Base-by-base conservation (phyloP, 768 basidiomycete species). In the Boletus subparvulus region DNA sequence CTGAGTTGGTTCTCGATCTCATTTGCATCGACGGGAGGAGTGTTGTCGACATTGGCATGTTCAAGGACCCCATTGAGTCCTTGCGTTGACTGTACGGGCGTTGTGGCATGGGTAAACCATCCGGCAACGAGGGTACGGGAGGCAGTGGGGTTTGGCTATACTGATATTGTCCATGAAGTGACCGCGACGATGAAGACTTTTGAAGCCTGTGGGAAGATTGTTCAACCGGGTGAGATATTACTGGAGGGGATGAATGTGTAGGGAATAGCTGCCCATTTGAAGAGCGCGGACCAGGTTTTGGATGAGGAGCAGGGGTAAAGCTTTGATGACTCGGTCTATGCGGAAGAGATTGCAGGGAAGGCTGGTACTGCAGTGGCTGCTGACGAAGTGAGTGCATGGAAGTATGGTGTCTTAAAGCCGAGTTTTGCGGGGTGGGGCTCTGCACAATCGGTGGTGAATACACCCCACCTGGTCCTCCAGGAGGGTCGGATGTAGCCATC, bases 11-110 rank as follows among this genome's bases (percentile, higher is more conserved):
- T 43, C 83, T 78, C 53, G 81, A 77, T 54, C 76, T 77, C 50
- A 80, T 62, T 59, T 85, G 81, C 24, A 82, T 80, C 13, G 88
- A 89, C 19, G 90, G 89, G 17, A 87, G 73, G 56, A 89, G 62
- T 2, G 83, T 76, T 30, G 83, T 82, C 44, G 55, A 54, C 33
- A 85, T 61, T 6, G 82, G 76, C 10, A 80, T 79, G 41, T 56
- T 60, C 56, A 55, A 26, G 13, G 62, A 47, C 6, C 55, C 55
- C 40, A 54, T 49, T 6, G 72, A 65, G 24, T 59, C 59, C 35
- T 64, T 59, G 42, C 59, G 67, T 47, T 61, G 60, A 30, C 26
- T 51, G 49, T 65, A 60, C 47, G 54, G 65, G 41, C 50, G 65
- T 30, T 69, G 69, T 47, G 75, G 66, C 36, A 67, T 67, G 14